phyloP scores from a whole-genome alignment of 2,329 filamentous ascomycete species.

The Diaporthe sp. region DNA sequence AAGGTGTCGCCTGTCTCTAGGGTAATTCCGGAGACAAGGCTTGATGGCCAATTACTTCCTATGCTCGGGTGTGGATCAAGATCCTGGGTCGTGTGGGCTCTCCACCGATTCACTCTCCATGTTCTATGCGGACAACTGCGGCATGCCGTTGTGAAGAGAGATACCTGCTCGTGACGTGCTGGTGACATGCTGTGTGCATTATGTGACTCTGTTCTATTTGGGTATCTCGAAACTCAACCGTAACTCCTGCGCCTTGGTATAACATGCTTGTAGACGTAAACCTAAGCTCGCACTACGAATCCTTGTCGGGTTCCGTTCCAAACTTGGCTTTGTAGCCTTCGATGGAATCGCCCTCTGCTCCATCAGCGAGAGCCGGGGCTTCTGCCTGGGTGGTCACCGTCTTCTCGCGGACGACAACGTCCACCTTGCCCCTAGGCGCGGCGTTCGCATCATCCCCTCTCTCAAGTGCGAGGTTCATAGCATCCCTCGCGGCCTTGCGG shows the following conservation, averaged over 20 bases:
- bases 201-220: conserved; percentile 14
- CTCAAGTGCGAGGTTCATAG: conserved; percentile 64
- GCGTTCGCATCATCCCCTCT: conserved; percentile 54
- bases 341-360: conserved; percentile 54
- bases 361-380: conserved; percentile 52
- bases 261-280: conserved; percentile 20
- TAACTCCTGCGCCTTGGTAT: conserved; percentile 32
- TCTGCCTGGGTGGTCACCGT: conserved; percentile 55
- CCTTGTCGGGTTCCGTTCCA: conserved; percentile 44
- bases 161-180: neutral
- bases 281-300: neutral
- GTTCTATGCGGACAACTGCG: neutral
- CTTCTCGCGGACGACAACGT: conserved; percentile 67
- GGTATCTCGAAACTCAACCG: conserved; percentile 38
- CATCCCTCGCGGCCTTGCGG: conserved; percentile 55
- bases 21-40: conserved; percentile 76
- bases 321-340: conserved; percentile 66
- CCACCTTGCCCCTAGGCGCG: conserved; percentile 52
- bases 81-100: conserved; percentile 28
- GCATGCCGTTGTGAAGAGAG: conserved; percentile 11
- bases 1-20: conserved; percentile 90
- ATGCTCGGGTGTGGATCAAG: conserved; percentile 15
- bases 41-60: conserved; percentile 84
- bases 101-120: neutral
- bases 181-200: conserved; percentile 16